These are phyloP conservation scores for Podaxis carcinomalis DNA, from an alignment of 768 basidiomycete genomes.

Conservation along the genomic window DNA sequence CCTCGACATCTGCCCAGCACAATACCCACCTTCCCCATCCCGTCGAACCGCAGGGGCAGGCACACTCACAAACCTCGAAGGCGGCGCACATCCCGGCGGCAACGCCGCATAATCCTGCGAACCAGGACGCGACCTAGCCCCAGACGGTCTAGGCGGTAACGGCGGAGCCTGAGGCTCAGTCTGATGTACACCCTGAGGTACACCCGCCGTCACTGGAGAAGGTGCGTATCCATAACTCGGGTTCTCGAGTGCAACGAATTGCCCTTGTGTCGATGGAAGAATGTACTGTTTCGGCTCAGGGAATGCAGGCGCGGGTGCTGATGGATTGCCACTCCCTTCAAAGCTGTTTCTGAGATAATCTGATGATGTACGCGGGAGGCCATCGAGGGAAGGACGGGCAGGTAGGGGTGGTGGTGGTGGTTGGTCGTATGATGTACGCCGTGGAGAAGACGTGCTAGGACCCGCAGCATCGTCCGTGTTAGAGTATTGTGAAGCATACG, in stretches of 20 bases:
- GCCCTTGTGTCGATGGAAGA: background rate
- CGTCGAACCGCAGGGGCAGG: too few relatives aligned
- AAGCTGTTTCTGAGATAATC: background rate
- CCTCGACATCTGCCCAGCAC: background rate
- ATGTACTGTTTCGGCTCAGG: background rate
- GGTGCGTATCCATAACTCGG: background rate
- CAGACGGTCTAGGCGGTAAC: background rate
- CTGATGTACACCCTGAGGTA: background rate
- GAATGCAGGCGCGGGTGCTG: background rate
- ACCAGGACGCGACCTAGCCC: background rate
- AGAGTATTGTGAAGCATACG: background rate
- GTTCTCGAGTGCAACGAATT: background rate
- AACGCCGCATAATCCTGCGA: background rate
- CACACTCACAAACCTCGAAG: background rate
- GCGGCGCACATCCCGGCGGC: background rate
- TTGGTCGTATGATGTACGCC: background rate
- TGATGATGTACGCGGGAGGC: background rate
- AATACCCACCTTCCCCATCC: background rate
- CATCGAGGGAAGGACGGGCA: background rate
- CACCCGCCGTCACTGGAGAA: too few relatives aligned
- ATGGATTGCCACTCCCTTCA: background rate
- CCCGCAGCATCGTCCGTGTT: background rate
- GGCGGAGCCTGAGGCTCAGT: background rate
- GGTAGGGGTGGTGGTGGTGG: background rate
- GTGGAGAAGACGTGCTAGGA: background rate